Evolutionary conservation across 2,329 filamentous ascomycete species (phyloP).

Genomic region (Ophiostoma pallidulum): DNA sequence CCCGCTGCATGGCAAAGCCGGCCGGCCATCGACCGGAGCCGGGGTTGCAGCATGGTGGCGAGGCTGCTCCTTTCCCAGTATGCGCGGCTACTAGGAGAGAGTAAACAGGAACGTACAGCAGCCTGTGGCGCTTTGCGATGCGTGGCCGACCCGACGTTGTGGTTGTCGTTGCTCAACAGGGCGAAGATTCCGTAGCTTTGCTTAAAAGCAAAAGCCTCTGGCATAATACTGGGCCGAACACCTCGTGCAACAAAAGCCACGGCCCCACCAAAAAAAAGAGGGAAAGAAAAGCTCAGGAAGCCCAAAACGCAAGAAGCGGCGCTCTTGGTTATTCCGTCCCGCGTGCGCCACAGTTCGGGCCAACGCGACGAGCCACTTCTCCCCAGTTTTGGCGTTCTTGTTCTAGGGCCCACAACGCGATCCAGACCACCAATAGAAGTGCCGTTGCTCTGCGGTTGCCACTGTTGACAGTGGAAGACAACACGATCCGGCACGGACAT

Average conservation of each 20-base stretch:
- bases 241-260: too few species aligned
- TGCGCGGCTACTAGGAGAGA: too few species aligned
- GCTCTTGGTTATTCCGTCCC: too few species aligned
- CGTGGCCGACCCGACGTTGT: too few species aligned
- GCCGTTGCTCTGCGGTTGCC: constrained; percentile 49
- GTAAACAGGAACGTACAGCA: too few species aligned
- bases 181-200: too few species aligned
- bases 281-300: constrained; percentile 2
- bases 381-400: neutral
- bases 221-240: too few species aligned
- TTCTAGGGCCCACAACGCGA: neutral
- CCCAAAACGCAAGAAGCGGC: neutral
- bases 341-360: constrained; percentile 10
- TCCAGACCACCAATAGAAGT: constrained; percentile 31
- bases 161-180: too few species aligned
- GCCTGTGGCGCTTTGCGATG: too few species aligned
- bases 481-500: neutral
- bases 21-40: constrained; percentile 42
- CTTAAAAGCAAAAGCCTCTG: too few species aligned
- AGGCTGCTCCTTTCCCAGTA: neutral
- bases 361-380: constrained; percentile 9
- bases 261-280: constrained; percentile 12
- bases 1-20: constrained; percentile 13
- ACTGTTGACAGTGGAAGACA: constrained; percentile 36
- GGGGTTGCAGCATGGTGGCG: constrained; percentile 53